Conservation (phyloP, 2,329 filamentous ascomycete species). For the Diaporthe citriasiana region DNA sequence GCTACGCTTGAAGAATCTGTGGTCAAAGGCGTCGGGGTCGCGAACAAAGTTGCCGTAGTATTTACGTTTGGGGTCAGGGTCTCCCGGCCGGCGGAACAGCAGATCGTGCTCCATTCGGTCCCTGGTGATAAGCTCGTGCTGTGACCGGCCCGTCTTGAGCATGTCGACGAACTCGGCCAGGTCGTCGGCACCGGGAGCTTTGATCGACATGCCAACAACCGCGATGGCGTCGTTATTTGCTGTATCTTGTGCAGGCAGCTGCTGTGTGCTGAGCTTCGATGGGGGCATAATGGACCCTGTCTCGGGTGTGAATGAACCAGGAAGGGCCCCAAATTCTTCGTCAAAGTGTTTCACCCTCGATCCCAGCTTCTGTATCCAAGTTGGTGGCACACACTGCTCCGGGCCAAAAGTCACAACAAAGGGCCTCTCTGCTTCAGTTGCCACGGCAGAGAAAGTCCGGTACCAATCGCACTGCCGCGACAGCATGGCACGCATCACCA, state of each 20-base stretch:
- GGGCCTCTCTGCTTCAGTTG: not conserved
- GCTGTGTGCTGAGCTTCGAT: no score
- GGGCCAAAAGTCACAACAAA: constrained; percentile 51
- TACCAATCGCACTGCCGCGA: constrained; percentile 54
- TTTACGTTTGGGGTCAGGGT: not conserved
- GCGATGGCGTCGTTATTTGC: constrained; percentile 49
- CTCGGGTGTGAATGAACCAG: no score
- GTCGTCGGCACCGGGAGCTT: constrained; percentile 49
- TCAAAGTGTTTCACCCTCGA: constrained; percentile 43
- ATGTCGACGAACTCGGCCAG: constrained; percentile 43
- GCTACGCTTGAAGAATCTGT: constrained; percentile 57
- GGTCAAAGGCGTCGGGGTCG: constrained; percentile 52
- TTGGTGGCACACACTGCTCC: constrained; percentile 53
- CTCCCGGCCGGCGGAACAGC: not conserved
- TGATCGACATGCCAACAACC: constrained; percentile 54
- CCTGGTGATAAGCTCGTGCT: not conserved
- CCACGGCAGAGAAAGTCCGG: constrained; percentile 46
- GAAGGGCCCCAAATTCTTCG: no score
- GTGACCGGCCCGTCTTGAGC: constrained; percentile 35
- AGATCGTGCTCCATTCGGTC: not conserved
- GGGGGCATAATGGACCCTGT: no score
- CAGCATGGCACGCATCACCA: constrained; percentile 52
- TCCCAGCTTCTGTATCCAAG: constrained; percentile 47
- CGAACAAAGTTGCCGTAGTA: constrained; percentile 46
- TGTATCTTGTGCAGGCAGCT: no score